Base-by-base conservation (phyloP, 2,329 filamentous ascomycete species). In the Curvularia sp. region DNA sequence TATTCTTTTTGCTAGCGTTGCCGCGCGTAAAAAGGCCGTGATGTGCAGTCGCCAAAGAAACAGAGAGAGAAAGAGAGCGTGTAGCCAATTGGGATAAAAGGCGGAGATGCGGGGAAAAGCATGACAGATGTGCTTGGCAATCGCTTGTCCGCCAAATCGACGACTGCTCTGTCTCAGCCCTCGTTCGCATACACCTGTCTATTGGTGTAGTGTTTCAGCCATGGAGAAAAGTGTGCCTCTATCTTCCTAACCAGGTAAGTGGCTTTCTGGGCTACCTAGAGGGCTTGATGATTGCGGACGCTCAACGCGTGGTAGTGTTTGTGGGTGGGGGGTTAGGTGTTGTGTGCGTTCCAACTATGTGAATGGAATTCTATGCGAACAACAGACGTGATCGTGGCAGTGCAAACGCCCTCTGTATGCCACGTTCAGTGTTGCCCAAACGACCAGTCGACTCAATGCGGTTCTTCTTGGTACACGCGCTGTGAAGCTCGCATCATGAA, bases 21-120 rank as follows among this genome's bases (percentile, higher is more conserved):
- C 39, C n/a, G 30, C n/a, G n/a, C n/a, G 48, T 34, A 19, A 32
- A 34, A 6, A 43, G 28, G 48, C 23, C 10, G 18, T 34, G 28
- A 12, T 39, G 28, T 49, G 51, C 25, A 34, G 48, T 52, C 47
- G n/a, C 34, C 39, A 45, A 32, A 57, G 38, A 46, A 53, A 50
- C 53, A 41, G 52, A 58, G 32, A n/a, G n/a, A n/a, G n/a, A n/a
- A n/a, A n/a, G 48, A 53, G 27, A 32, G 23, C 23, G 27, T 12
- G 21, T 36, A 49, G 43, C 30, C 48, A 53, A 49, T 38, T 36
- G 47, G 25, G 51, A 49, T 28, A 9, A 46, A 28, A 34, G n/a
- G 47, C 49, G 55, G 47, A 60, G 56, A 51, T 55, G 63, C 57
- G 63, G 63, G 60, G 59, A 59, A 63, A 18, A 15, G 36, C 42